Evolutionary conservation across 2,329 filamentous ascomycete species (phyloP).

Genomic region (Neodidymelliopsis sp.): DNA sequence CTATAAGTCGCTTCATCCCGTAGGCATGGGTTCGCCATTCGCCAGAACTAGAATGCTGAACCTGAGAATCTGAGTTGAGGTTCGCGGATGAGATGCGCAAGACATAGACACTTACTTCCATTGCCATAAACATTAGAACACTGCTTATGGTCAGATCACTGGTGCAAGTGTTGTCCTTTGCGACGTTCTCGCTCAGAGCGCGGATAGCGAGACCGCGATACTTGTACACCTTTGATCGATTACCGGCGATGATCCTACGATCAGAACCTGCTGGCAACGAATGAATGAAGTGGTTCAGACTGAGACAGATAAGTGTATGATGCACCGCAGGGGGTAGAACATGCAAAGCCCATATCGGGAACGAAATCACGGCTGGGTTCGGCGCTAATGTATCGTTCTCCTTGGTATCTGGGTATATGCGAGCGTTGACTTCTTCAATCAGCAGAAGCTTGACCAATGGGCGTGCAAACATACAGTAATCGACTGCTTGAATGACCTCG

Average conservation of each 20-base stretch:
- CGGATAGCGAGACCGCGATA: constrained; percentile 41
- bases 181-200: constrained; percentile 32
- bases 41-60: constrained; percentile 31
- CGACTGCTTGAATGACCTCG: constrained; percentile 41
- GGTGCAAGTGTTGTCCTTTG: constrained; percentile 32
- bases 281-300: constrained; percentile 36
- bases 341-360: constrained; percentile 36
- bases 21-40: constrained; percentile 40
- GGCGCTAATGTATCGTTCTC: constrained; percentile 27
- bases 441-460: background rate
- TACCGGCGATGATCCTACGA: constrained; percentile 13
- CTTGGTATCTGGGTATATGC: constrained; percentile 31
- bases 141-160: constrained; percentile 38
- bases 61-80: constrained; percentile 17
- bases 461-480: constrained; percentile 35
- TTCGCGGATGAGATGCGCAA: background rate
- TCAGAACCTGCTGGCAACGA: constrained; percentile 22
- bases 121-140: constrained; percentile 39
- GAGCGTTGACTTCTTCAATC: constrained; percentile 32
- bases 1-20: constrained; percentile 36
- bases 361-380: constrained; percentile 37
- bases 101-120: constrained; percentile 29
- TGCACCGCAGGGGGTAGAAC: constrained; percentile 39
- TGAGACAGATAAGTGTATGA: constrained; percentile 37
- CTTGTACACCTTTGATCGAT: constrained; percentile 34